These are phyloP conservation scores for Melanomma pulvis-pyrius DNA, from an alignment of 495 filamentous ascomycete genomes.

Conservation along the genomic window DNA sequence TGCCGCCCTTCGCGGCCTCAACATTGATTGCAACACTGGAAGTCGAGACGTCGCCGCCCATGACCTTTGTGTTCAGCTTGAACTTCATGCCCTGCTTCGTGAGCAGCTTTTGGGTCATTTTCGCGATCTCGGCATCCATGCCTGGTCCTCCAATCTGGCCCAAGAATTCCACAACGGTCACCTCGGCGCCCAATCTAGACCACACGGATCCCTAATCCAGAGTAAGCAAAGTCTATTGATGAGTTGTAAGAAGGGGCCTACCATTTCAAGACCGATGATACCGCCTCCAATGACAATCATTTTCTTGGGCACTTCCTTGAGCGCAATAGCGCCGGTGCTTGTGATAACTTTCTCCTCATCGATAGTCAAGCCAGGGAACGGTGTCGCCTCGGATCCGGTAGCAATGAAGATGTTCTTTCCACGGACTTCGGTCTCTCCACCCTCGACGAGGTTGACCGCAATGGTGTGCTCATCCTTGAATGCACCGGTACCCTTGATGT, in stretches of 20 bases:
- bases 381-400: slow-evolving; percentile 90
- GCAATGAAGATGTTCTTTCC: slow-evolving; percentile 98
- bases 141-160: slow-evolving; percentile 95
- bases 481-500: slow-evolving; percentile 86
- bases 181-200: slow-evolving; percentile 88
- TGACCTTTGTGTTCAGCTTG: slow-evolving; percentile 95
- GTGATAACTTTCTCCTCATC: slow-evolving; percentile 97
- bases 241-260: slow-evolving; percentile 37
- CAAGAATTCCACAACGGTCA: slow-evolving; percentile 96
- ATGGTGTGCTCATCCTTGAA: slow-evolving; percentile 90
- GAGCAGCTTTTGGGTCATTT: slow-evolving; percentile 88
- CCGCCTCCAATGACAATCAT: slow-evolving; percentile 98
- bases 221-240: slow-evolving; percentile 9
- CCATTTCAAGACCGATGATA: slow-evolving; percentile 99
- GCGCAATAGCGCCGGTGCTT: slow-evolving; percentile 88
- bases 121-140: slow-evolving; percentile 94
- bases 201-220: slow-evolving; percentile 81
- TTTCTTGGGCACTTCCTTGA: slow-evolving; percentile 91
- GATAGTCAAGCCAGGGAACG: slow-evolving; percentile 92
- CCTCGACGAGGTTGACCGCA: slow-evolving; percentile 84
- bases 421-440: slow-evolving; percentile 79
- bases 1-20: slow-evolving; percentile 95
- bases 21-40: slow-evolving; percentile 76
- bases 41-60: slow-evolving; percentile 76
- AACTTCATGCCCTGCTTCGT: slow-evolving; percentile 98